Evolutionary conservation across 2,329 filamentous ascomycete genomes (phyloP).

Genomic region (Cryphonectria radicalis): DNA sequence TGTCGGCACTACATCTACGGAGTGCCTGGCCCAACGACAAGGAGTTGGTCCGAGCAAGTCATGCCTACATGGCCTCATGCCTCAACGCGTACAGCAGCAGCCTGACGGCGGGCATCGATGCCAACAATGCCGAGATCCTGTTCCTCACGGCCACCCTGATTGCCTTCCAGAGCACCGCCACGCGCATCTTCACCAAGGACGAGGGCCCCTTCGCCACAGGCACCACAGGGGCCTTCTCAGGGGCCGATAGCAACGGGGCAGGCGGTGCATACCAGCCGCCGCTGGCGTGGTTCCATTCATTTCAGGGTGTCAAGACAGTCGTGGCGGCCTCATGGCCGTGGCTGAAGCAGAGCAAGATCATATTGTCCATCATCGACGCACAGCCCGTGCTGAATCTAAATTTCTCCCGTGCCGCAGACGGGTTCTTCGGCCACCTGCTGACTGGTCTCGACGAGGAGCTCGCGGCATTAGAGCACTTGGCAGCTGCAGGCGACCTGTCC

Average conservation of each 20-base stretch:
- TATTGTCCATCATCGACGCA: constrained; percentile 65
- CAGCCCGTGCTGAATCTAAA: constrained; percentile 66
- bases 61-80: constrained; percentile 68
- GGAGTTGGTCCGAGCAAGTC: constrained; percentile 63
- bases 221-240: constrained; percentile 31
- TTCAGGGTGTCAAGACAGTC: constrained; percentile 69
- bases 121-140: constrained; percentile 63
- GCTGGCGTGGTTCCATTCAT: constrained; percentile 68
- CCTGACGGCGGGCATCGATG: constrained; percentile 60
- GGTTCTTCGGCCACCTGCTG: constrained; percentile 66
- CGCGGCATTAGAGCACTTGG: constrained; percentile 34
- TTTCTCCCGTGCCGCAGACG: constrained; percentile 54
- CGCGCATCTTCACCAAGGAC: constrained; percentile 64
- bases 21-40: constrained; percentile 61
- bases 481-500: constrained; percentile 30
- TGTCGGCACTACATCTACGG: constrained; percentile 66
- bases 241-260: constrained; percentile 26
- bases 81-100: constrained; percentile 63
- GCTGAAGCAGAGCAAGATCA: constrained; percentile 60
- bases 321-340: constrained; percentile 68
- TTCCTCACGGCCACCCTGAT: constrained; percentile 68
- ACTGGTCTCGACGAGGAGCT: constrained; percentile 62
- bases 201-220: constrained; percentile 45
- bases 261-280: constrained; percentile 58
- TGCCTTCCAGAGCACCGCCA: constrained; percentile 68